Percentiles rank a stretch among this genome's conserved stretches.
Evolutionary conservation across 768 basidiomycete genomes (phyloP).

Genomic region (Amylocystis lapponica): DNA sequence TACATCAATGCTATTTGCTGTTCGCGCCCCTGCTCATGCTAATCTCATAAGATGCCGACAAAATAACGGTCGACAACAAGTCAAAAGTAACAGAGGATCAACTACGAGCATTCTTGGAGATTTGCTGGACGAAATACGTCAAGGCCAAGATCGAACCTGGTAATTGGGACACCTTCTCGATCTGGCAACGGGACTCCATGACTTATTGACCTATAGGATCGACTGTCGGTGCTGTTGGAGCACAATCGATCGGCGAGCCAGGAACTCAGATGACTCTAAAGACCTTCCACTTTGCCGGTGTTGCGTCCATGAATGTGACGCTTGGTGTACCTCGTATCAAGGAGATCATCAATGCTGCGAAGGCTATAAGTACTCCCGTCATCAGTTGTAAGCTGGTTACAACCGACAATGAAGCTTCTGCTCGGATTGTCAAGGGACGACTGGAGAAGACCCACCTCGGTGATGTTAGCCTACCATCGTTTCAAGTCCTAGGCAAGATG

Average conservation of each 20-base stretch:
- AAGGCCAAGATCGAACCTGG: slow-evolving; percentile 97
- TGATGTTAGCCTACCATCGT: slow-evolving; percentile 59
- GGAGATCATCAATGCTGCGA: slow-evolving; percentile 99
- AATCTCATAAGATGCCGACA: slow-evolving; percentile 47
- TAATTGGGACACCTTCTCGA: slow-evolving; percentile 20
- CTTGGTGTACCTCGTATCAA: slow-evolving; percentile 99
- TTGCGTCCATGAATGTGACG: slow-evolving; percentile 99
- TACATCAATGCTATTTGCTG: background rate
- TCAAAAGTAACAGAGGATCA: slow-evolving; percentile 84
- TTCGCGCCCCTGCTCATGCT: background rate
- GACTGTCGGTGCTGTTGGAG: slow-evolving; percentile 96
- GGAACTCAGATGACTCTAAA: slow-evolving; percentile 99
- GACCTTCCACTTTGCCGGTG: slow-evolving; percentile 99
- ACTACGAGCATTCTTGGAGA: slow-evolving; percentile 70
- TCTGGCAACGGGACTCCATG: background rate
- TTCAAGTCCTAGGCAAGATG: background rate
- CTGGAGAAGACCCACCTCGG: slow-evolving; percentile 92
- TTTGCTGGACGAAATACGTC: slow-evolving; percentile 88
- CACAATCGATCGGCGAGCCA: slow-evolving; percentile 98
- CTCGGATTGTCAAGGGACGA: slow-evolving; percentile 94
- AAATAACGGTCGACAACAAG: slow-evolving; percentile 80
- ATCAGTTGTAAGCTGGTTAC: slow-evolving; percentile 94
- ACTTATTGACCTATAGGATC: slow-evolving; percentile 54
- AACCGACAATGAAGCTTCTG: slow-evolving; percentile 83
- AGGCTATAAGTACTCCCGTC: slow-evolving; percentile 93